Evolutionary conservation across 192 early-diverging fungal species (phyloP).

Genomic region (Umbelopsis vinacea): DNA sequence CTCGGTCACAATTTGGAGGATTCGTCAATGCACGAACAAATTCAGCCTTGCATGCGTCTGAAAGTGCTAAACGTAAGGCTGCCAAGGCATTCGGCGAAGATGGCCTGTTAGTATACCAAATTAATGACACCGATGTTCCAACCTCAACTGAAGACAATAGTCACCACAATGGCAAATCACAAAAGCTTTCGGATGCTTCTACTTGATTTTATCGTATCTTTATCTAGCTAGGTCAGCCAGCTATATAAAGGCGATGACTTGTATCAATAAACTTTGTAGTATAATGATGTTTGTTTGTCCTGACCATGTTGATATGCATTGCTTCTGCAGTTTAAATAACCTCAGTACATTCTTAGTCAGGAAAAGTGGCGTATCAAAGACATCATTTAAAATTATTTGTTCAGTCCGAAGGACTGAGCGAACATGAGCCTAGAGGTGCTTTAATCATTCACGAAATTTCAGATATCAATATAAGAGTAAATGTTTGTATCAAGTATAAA

Average conservation of each 20-base stretch:
- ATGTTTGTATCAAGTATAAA: too few relatives aligned
- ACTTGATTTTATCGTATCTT: not conserved
- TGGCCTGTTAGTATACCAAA: conserved; percentile 11
- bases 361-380: too few relatives aligned
- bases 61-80: conserved; percentile 20
- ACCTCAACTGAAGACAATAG: not conserved
- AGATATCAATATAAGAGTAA: too few relatives aligned
- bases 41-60: not conserved
- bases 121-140: not conserved
- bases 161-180: not conserved
- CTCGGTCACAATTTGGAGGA: not conserved
- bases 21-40: conserved; percentile 3
- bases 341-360: too few relatives aligned
- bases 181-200: not conserved
- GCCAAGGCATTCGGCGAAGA: conserved; percentile 12
- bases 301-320: too few relatives aligned
- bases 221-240: not conserved
- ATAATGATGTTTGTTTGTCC: not conserved
- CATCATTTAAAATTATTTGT: too few relatives aligned
- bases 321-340: too few relatives aligned
- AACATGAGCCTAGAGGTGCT: too few relatives aligned
- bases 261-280: not conserved
- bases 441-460: too few relatives aligned
- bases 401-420: too few relatives aligned
- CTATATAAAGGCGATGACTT: not conserved